Evolutionary conservation across 2,329 filamentous ascomycete species (phyloP), one percentile per base, ranked within the genome.

Genomic region (Calonectria leucothoes): DNA sequence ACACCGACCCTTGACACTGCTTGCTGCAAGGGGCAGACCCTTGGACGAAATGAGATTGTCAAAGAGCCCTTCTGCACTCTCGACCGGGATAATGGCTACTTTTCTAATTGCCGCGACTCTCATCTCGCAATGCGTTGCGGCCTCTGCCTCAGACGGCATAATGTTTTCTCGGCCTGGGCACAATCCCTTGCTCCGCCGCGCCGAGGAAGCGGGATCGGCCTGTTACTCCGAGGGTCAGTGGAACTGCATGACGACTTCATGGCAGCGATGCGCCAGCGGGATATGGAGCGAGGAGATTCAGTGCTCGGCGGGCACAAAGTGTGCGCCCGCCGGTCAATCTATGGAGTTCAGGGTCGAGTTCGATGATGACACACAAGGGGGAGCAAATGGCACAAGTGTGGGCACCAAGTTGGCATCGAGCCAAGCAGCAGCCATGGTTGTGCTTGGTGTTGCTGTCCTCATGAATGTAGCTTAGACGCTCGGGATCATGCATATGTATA

Each of bases 191-290:
- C 23, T 71, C 14, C 74, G 69, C 31, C 80, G 81, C n/a, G 77
- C 78, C 17, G 79, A 85, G 72, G 72, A 81, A 15, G 80, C 77
- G 4, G 87, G 87, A 25, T 81, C 85, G 2, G 75, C 80, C 6
- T 90, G 88, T 80, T 80, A 82, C 14, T 78, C 82, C 15, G 88
- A 90, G 72, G 88, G 89, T n/a, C 85, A 86, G 74, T 90, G 89
- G 89, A 89, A 90, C 81, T 90, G 89, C 82, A 86, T 90, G 82
- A 84, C 83, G 0, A 81, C 76, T 25, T 84, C 82, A 39, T 90
- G 87, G 82, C 89, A 90, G 81, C 85, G 88, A 33, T 90, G 89
- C 77, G 87, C 86, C 3, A 80, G 83, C 12, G 88, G 88, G 2
- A 78, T 71, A 14, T 90, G 88, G 89, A 88, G 85, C 74, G 81